These are phyloP conservation scores for Neotropicomus parvogracilis DNA, from an alignment of 1,284 basidiomycete genomes.

Conservation along the genomic window DNA sequence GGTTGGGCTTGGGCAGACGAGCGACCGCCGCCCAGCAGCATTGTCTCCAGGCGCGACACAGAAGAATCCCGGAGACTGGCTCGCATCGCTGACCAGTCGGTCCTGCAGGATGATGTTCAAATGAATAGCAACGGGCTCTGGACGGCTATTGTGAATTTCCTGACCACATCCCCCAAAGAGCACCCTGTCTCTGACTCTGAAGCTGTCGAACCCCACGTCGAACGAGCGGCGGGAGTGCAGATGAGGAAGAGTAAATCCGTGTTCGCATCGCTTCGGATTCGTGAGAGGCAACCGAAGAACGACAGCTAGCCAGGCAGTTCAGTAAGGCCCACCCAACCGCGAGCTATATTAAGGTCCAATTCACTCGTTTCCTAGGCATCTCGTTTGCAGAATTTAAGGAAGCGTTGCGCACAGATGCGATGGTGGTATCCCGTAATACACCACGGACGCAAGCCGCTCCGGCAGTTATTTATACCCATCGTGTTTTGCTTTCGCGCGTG, in stretches of 20 bases:
- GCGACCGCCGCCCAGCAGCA: slow-evolving; percentile 76
- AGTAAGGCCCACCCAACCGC: slow-evolving; percentile 1
- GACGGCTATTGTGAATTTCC: slow-evolving; percentile 58
- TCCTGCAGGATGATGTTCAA: slow-evolving; percentile 51
- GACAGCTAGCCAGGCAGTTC: background rate
- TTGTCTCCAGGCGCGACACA: slow-evolving; percentile 75
- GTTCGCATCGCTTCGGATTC: slow-evolving; percentile 24
- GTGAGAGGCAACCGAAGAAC: slow-evolving; percentile 12
- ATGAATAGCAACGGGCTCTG: slow-evolving; percentile 69
- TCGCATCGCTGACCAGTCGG: slow-evolving; percentile 62
- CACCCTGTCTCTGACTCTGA: slow-evolving; percentile 18
- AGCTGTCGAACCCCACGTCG: background rate
- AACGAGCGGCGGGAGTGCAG: background rate
- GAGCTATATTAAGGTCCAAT: background rate
- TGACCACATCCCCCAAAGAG: slow-evolving; percentile 41
- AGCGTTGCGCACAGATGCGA: background rate
- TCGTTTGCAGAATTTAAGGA: slow-evolving; percentile 3
- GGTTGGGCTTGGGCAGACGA: slow-evolving; percentile 81
- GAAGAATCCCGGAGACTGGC: slow-evolving; percentile 68
- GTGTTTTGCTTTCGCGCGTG: background rate
- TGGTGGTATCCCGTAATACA: background rate
- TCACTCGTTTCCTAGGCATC: slow-evolving; percentile 5
- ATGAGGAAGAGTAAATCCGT: slow-evolving; percentile 28
- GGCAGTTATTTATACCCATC: background rate
- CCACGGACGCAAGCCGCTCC: background rate